phyloP scores from a whole-genome alignment of 2,329 filamentous ascomycete genomes.

The Xylaria multiplex region DNA sequence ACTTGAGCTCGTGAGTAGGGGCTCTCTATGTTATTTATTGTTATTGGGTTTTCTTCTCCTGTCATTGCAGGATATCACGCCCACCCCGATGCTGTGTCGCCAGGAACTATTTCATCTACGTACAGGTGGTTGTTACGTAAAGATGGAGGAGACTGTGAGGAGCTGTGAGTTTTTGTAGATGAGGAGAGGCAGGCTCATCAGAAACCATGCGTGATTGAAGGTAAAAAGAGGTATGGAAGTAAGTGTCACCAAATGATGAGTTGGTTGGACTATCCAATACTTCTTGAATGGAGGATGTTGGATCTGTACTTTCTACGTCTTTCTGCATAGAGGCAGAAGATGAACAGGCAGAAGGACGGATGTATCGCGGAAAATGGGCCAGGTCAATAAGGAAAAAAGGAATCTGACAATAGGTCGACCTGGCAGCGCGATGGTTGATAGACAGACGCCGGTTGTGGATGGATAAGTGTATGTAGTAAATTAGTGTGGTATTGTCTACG shows the following conservation, averaged over 20 bases:
- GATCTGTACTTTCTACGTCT: constrained; percentile 19
- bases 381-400: not conserved
- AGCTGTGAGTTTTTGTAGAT: not conserved
- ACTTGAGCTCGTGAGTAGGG: constrained; percentile 3
- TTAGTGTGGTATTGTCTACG: constrained; percentile 23
- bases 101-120: constrained; percentile 1
- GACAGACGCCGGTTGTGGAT: not conserved
- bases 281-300: constrained; percentile 35
- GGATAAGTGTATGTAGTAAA: constrained; percentile 28
- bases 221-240: constrained; percentile 3
- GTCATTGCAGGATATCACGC: not conserved
- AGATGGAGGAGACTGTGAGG: not conserved
- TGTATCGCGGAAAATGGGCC: constrained; percentile 1
- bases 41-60: not conserved
- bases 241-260: constrained; percentile 18
- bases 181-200: constrained; percentile 1
- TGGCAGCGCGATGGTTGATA: constrained; percentile 8
- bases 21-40: constrained; percentile 10
- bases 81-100: not conserved
- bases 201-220: not conserved
- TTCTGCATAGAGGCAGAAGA: constrained; percentile 24
- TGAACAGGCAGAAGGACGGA: not conserved
- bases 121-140: not conserved
- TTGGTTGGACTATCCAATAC: constrained; percentile 31
- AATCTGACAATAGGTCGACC: constrained; percentile 1